Conservation (phyloP, 257 asterid species). For the Cordia subcordata region DNA sequence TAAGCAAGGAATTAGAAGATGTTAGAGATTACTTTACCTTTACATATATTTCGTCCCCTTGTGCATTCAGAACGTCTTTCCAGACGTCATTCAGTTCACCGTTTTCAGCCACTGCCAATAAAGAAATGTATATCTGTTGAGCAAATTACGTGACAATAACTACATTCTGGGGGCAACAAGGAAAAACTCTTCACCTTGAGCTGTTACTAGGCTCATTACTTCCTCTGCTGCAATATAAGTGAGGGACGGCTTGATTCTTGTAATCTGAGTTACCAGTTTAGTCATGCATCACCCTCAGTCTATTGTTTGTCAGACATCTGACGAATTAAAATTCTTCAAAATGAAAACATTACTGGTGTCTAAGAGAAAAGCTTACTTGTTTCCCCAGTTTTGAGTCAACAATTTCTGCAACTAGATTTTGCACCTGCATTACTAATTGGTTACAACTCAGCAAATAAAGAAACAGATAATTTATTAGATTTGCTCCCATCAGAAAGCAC, state of each 20-base stretch:
- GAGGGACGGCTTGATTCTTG: constrained; percentile 80
- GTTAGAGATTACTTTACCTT: constrained; percentile 42
- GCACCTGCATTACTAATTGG: constrained; percentile 49
- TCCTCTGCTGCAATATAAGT: constrained; percentile 87
- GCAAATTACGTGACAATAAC: background rate
- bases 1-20: background rate
- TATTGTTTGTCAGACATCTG: background rate
- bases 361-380: constrained; percentile 47
- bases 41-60: constrained; percentile 92
- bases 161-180: constrained; percentile 1
- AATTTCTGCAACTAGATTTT: constrained; percentile 90
- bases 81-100: constrained; percentile 86
- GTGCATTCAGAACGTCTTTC: constrained; percentile 87
- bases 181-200: constrained; percentile 61
- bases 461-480: background rate
- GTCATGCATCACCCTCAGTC: constrained; percentile 3
- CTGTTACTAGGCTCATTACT: constrained; percentile 98
- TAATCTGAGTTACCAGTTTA: constrained; percentile 42
- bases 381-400: constrained; percentile 88
- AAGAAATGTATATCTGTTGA: constrained; percentile 9
- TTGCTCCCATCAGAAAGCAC: too few relatives aligned
- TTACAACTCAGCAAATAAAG: background rate
- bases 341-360: background rate
- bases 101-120: constrained; percentile 69
- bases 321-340: constrained; percentile 1